These are phyloP conservation scores for Globisporangium recalcitrans DNA, from an alignment of 352 stramenopile species.

Conservation along the genomic window DNA sequence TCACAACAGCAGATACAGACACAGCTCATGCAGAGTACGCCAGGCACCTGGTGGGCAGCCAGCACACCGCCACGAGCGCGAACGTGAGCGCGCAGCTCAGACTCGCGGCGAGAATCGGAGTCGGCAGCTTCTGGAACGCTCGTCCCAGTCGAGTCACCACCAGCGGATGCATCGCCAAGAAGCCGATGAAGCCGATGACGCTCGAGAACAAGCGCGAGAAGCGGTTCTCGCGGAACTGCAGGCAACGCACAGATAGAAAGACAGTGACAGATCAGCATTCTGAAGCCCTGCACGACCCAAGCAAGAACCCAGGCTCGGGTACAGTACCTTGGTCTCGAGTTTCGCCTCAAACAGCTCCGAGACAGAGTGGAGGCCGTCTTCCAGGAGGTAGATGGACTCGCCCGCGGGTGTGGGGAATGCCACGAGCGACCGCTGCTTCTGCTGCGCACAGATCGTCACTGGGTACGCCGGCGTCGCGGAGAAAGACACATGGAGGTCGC, in stretches of 20 bases:
- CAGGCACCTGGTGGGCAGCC: slow-evolving; percentile 47
- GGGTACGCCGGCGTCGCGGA: slow-evolving; percentile 56
- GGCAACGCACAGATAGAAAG: neutral
- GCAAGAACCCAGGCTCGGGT: neutral
- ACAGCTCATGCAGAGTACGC: too few species aligned
- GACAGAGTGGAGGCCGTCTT: slow-evolving; percentile 48
- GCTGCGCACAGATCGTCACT: slow-evolving; percentile 59
- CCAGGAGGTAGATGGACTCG: slow-evolving; percentile 50
- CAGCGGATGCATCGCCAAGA: slow-evolving; percentile 50
- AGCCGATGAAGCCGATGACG: slow-evolving; percentile 62
- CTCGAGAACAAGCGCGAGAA: slow-evolving; percentile 60
- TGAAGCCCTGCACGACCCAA: neutral
- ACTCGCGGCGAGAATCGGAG: slow-evolving; percentile 36
- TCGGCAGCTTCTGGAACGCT: slow-evolving; percentile 32
- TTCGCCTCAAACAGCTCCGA: slow-evolving; percentile 49
- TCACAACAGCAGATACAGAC: neutral
- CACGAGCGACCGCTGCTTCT: slow-evolving; percentile 29
- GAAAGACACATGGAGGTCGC: slow-evolving; percentile 64
- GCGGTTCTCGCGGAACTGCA: slow-evolving; percentile 51
- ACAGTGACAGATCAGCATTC: neutral
- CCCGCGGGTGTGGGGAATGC: slow-evolving; percentile 38
- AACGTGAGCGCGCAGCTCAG: slow-evolving; percentile 50
- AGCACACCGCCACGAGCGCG: slow-evolving; percentile 36
- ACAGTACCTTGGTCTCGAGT: slow-evolving; percentile 32
- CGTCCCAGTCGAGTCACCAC: slow-evolving; percentile 24